Evolutionary conservation across 2,329 filamentous ascomycete genomes (phyloP).

Genomic region (Sporothrix protearum): DNA sequence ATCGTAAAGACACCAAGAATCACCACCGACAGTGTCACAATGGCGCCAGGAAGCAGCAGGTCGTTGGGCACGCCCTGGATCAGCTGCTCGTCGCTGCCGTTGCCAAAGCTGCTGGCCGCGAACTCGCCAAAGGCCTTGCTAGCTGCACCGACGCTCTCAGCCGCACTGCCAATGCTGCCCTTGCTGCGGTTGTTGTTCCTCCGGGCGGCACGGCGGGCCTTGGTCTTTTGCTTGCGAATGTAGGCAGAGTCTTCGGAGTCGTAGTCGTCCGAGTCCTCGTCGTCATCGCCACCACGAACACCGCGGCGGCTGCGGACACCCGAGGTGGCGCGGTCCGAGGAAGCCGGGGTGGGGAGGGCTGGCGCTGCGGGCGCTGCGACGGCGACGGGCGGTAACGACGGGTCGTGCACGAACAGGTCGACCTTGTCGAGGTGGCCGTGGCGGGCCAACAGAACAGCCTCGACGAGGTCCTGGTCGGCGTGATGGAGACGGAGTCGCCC

Average conservation of each 20-base stretch:
- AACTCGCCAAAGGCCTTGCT: slow-evolving; percentile 26
- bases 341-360: slow-evolving; percentile 46
- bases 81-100: slow-evolving; percentile 58
- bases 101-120: slow-evolving; percentile 21
- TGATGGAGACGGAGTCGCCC: slow-evolving; percentile 94
- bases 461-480: slow-evolving; percentile 85
- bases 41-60: slow-evolving; percentile 84
- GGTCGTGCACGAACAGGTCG: slow-evolving; percentile 93
- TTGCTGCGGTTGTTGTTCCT: slow-evolving; percentile 28
- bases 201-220: slow-evolving; percentile 35
- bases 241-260: slow-evolving; percentile 36
- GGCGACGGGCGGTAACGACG: slow-evolving; percentile 78
- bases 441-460: slow-evolving; percentile 81
- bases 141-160: slow-evolving; percentile 8
- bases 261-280: slow-evolving; percentile 50
- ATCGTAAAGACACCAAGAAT: slow-evolving; percentile 92
- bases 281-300: slow-evolving; percentile 36
- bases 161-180: slow-evolving; percentile 27
- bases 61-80: slow-evolving; percentile 94
- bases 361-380: slow-evolving; percentile 45
- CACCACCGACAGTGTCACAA: slow-evolving; percentile 90
- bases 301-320: slow-evolving; percentile 17
- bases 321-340: slow-evolving; percentile 23
- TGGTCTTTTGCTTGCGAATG: slow-evolving; percentile 3
- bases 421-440: slow-evolving; percentile 83